These are phyloP conservation scores for Fistulinella prunicolor DNA, from an alignment of 768 basidiomycete genomes.

Conservation along the genomic window DNA sequence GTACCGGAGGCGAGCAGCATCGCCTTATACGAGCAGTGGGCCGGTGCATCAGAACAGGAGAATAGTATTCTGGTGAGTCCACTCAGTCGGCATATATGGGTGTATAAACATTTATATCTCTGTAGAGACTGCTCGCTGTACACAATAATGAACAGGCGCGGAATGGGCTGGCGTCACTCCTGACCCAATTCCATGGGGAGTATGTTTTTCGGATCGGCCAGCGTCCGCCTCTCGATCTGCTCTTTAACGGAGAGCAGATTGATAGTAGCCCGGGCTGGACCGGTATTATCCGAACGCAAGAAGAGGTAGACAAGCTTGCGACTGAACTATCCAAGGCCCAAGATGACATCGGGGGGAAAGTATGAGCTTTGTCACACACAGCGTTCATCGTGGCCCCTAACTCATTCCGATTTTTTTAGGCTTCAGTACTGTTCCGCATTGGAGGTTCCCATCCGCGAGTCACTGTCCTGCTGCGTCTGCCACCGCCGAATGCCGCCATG, in stretches of 20 bases:
- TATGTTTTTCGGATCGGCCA: conserved; percentile 71
- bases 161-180: conserved; percentile 59
- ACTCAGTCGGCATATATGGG: not conserved
- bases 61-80: conserved; percentile 15
- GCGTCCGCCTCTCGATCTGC: conserved; percentile 53
- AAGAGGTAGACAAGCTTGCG: conserved; percentile 50
- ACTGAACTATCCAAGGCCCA: conserved; percentile 46
- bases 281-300: conserved; percentile 47
- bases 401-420: conserved; percentile 34
- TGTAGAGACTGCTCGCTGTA: conserved; percentile 42
- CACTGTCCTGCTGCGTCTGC: conserved; percentile 66
- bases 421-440: conserved; percentile 52
- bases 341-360: conserved; percentile 82
- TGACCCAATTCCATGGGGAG: conserved; percentile 71
- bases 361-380: conserved; percentile 30
- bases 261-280: conserved; percentile 51
- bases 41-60: conserved; percentile 14
- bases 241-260: conserved; percentile 53
- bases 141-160: conserved; percentile 53
- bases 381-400: not conserved
- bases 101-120: not conserved
- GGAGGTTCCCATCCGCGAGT: conserved; percentile 50
- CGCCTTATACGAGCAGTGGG: not conserved
- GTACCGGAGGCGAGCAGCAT: not conserved
- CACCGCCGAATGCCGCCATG: conserved; percentile 68